phyloP scores from a whole-genome alignment of 2,329 filamentous ascomycete genomes.

The Arthrobotrys pseudoclavata region DNA sequence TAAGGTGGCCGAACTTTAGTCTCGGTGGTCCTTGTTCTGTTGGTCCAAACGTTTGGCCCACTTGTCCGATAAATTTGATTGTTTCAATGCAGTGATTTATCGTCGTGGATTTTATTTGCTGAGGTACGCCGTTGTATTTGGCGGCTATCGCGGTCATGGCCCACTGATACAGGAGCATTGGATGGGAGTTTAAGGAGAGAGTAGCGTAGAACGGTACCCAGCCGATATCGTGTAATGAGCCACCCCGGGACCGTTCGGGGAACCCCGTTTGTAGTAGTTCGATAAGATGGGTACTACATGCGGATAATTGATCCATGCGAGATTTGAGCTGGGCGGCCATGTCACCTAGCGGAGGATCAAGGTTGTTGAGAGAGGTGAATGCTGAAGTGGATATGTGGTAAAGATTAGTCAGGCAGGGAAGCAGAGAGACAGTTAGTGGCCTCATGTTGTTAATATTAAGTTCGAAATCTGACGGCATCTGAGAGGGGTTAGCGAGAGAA shows the following conservation, averaged over 20 bases:
- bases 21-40: neutral
- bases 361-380: conserved; percentile 48
- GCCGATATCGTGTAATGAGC: neutral
- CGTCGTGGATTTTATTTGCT: conserved; percentile 1
- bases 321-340: neutral
- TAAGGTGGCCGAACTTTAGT: conserved; percentile 13
- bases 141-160: conserved; percentile 36
- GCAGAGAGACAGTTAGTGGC: conserved; percentile 8
- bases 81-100: conserved; percentile 32
- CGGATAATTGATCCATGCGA: neutral
- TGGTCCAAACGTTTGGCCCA: too few relatives aligned
- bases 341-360: conserved; percentile 32
- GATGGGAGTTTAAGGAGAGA: conserved; percentile 27
- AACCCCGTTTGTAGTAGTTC: neutral
- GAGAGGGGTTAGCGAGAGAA: neutral
- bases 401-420: conserved; percentile 11
- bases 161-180: conserved; percentile 53
- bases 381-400: conserved; percentile 43
- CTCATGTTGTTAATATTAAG: neutral
- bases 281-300: neutral
- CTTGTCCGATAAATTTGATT: neutral
- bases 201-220: conserved; percentile 25
- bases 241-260: neutral
- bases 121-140: conserved; percentile 7
- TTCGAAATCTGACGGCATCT: neutral